These are phyloP conservation scores for Talaromyces sp. DNA, from an alignment of 2,329 filamentous ascomycete genomes.

Conservation along the genomic window DNA sequence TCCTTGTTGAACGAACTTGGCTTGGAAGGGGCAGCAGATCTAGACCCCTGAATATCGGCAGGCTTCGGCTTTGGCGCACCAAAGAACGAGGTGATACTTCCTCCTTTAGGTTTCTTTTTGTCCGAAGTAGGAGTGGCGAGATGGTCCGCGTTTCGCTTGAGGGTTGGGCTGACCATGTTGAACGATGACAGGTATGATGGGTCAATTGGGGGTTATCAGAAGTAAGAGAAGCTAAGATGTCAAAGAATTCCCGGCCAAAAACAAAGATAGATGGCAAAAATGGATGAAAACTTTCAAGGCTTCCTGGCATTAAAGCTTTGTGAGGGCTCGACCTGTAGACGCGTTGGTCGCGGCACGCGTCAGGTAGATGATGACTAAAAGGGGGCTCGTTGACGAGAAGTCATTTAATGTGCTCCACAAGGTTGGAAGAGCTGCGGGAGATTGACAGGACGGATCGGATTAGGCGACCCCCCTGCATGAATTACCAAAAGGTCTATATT, in stretches of 20 bases:
- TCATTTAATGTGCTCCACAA: too few species aligned
- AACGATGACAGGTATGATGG: neutral
- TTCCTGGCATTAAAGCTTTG: too few species aligned
- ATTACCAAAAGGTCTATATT: too few species aligned
- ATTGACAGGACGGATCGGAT: neutral
- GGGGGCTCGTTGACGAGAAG: too few species aligned
- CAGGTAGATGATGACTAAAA: slow-evolving; percentile 6
- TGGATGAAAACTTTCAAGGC: too few species aligned
- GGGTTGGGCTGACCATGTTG: slow-evolving; percentile 37
- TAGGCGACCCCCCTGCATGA: too few species aligned
- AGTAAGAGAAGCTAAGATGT: neutral
- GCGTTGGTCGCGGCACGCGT: slow-evolving; percentile 19
- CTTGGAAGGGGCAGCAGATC: slow-evolving; percentile 16
- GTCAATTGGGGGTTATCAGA: neutral
- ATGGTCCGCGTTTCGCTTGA: slow-evolving; percentile 68
- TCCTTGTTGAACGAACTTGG: slow-evolving; percentile 77
- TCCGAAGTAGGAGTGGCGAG: slow-evolving; percentile 49
- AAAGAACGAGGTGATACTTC: slow-evolving; percentile 89
- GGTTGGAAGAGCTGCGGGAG: too few species aligned
- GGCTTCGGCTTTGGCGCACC: slow-evolving; percentile 62
- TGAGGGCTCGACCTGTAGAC: slow-evolving; percentile 5
- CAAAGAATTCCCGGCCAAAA: too few species aligned
- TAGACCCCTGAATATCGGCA: slow-evolving; percentile 28
- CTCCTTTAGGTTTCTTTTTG: slow-evolving; percentile 71
- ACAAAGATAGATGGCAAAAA: too few species aligned